Percentiles rank a stretch among this genome's conserved stretches.
Evolutionary conservation across 805 yeast species (phyloP).

Genomic region (Pichia occidentalis): DNA sequence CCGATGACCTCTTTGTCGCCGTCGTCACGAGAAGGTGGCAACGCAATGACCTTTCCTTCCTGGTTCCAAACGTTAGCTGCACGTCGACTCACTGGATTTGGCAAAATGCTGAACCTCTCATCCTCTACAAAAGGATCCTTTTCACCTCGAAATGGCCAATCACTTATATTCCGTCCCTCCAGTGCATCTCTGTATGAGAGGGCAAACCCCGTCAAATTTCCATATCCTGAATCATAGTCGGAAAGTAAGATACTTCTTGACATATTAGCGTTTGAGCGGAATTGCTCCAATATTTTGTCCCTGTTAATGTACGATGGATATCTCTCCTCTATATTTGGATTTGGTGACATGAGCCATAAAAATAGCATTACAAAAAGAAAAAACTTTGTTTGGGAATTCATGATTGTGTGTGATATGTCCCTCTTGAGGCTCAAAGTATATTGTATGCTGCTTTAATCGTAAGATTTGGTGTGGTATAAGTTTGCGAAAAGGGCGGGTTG

Average conservation of each 20-base stretch:
- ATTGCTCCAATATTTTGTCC: conserved; percentile 27
- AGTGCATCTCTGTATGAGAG: conserved; percentile 56
- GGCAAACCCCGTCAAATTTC: conserved; percentile 67
- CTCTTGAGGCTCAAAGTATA: no score
- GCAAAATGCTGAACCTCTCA: conserved; percentile 52
- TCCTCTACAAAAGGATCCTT: conserved; percentile 38
- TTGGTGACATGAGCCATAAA: conserved; percentile 37
- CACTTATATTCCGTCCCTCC: conserved; percentile 37
- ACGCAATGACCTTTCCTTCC: conserved; percentile 24
- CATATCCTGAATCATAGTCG: conserved; percentile 49
- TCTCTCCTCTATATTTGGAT: conserved; percentile 28
- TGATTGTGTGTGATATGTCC: conserved; percentile 1
- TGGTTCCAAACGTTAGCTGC: conserved; percentile 51
- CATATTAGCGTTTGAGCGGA: conserved; percentile 30
- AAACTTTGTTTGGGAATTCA: conserved; percentile 25
- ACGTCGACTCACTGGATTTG: conserved; percentile 43
- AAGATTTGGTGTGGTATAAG: no score
- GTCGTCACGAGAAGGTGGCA: conserved; percentile 12
- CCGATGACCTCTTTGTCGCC: conserved; percentile 10
- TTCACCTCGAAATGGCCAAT: conserved; percentile 48
- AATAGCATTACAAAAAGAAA: conserved; percentile 33
- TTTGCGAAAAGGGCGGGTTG: no score
- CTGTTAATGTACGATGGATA: conserved; percentile 22
- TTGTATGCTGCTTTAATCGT: no score
- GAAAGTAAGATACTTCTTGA: conserved; percentile 32